phyloP scores from a whole-genome alignment of 2,329 filamentous ascomycete species.

The Cryphonectria radicalis region DNA sequence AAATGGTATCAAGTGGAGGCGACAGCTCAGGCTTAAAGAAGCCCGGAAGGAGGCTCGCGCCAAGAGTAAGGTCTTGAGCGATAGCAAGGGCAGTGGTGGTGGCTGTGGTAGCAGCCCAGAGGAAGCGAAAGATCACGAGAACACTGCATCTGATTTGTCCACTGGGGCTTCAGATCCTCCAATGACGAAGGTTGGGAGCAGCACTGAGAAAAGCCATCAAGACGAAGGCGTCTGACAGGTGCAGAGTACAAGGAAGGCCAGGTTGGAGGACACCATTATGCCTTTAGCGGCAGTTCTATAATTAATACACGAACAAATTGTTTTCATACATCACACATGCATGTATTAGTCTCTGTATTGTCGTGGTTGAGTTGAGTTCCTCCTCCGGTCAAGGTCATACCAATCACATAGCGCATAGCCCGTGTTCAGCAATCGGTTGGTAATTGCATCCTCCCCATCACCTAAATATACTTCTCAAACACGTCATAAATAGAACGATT shows the following conservation, averaged over 20 bases:
- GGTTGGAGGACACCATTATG: neutral
- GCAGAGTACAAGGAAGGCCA: neutral
- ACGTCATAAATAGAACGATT: neutral
- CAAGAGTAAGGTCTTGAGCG: conserved; percentile 10
- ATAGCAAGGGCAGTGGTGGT: neutral
- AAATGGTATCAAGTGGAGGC: conserved; percentile 50
- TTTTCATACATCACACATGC: neutral
- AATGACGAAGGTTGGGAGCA: neutral
- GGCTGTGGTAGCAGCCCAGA: neutral
- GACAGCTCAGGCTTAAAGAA: conserved; percentile 38
- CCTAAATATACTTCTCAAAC: neutral
- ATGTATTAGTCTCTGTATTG: neutral
- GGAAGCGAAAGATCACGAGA: neutral
- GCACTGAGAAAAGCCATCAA: neutral
- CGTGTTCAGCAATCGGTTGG: neutral
- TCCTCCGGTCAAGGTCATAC: neutral
- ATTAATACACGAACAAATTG: neutral
- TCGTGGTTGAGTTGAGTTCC: neutral
- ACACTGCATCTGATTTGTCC: neutral
- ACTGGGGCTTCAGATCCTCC: neutral
- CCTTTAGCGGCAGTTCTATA: neutral
- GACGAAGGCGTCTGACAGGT: neutral
- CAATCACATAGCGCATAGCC: conserved; percentile 13
- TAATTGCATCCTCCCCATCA: neutral
- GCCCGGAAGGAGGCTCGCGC: conserved; percentile 31